Percentiles rank a stretch among this genome's conserved stretches.
phyloP scores from a whole-genome alignment of 2,329 filamentous ascomycete genomes.

The Curvularia verruculosa region DNA sequence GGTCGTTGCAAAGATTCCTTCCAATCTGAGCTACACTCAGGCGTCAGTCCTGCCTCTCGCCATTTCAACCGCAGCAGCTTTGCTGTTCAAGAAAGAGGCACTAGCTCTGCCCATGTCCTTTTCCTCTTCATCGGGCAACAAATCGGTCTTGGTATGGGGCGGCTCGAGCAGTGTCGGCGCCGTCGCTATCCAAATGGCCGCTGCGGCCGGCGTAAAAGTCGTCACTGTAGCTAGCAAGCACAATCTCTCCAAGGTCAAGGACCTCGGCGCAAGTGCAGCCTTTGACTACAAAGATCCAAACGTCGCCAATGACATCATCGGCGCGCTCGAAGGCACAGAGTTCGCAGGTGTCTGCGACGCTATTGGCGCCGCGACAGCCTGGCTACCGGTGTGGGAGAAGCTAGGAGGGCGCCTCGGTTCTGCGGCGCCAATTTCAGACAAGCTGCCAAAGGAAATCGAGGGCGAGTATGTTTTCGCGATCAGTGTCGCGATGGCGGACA shows the following conservation, averaged over 20 bases:
- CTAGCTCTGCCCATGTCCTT: slow-evolving; percentile 50
- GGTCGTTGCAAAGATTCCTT: slow-evolving; percentile 49
- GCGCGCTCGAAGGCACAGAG: slow-evolving; percentile 50
- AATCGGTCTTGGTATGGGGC: slow-evolving; percentile 59
- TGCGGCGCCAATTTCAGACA: slow-evolving; percentile 26
- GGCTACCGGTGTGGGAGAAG: slow-evolving; percentile 38
- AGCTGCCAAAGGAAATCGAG: slow-evolving; percentile 36
- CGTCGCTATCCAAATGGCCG: slow-evolving; percentile 53
- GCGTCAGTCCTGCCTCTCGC: slow-evolving; percentile 54
- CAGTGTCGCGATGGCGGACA: slow-evolving; percentile 28
- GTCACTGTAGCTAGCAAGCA: slow-evolving; percentile 47
- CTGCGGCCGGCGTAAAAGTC: slow-evolving; percentile 51
- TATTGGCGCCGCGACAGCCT: slow-evolving; percentile 34
- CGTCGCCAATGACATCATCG: slow-evolving; percentile 48
- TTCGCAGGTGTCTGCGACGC: slow-evolving; percentile 53
- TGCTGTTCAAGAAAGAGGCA: slow-evolving; percentile 50
- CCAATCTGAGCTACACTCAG: slow-evolving; percentile 45
- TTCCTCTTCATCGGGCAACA: slow-evolving; percentile 37
- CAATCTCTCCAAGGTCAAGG: slow-evolving; percentile 38
- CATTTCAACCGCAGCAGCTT: slow-evolving; percentile 53
- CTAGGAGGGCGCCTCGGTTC: slow-evolving; percentile 39
- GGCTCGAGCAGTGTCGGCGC: slow-evolving; percentile 54
- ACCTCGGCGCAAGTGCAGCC: slow-evolving; percentile 37
- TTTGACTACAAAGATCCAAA: slow-evolving; percentile 43
- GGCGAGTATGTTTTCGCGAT: slow-evolving; percentile 32